phyloP scores from a whole-genome alignment of 1,284 basidiomycete species.

The Pseudozyma tsukubaensis region DNA sequence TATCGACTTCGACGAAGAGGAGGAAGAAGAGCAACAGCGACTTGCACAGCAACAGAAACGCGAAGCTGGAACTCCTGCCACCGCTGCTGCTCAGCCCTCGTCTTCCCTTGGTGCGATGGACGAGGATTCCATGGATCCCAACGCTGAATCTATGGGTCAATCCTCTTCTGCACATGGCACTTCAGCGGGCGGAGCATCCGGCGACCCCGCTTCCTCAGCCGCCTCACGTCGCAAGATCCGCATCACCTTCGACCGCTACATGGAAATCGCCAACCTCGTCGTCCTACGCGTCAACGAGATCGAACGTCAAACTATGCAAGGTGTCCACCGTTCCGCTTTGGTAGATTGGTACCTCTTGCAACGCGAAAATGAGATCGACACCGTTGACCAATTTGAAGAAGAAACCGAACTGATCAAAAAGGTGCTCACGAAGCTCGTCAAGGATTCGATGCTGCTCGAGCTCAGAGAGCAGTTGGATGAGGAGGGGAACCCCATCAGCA shows the following conservation, averaged over 20 bases:
- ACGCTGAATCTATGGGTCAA: slow-evolving; percentile 73
- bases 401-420: slow-evolving; percentile 91
- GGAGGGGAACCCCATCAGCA: slow-evolving; percentile 41
- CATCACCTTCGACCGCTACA: slow-evolving; percentile 95
- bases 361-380: slow-evolving; percentile 81
- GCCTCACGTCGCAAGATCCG: slow-evolving; percentile 74
- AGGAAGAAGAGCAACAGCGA: slow-evolving; percentile 72
- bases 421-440: slow-evolving; percentile 87
- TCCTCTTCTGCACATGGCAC: slow-evolving; percentile 63
- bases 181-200: neutral
- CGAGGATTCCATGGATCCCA: slow-evolving; percentile 73
- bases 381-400: slow-evolving; percentile 88
- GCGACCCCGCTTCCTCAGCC: slow-evolving; percentile 27
- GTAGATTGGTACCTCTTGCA: slow-evolving; percentile 96
- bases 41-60: slow-evolving; percentile 66
- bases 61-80: slow-evolving; percentile 1
- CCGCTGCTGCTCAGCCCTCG: slow-evolving; percentile 24
- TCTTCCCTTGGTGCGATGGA: slow-evolving; percentile 48
- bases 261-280: slow-evolving; percentile 87
- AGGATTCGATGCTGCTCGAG: slow-evolving; percentile 72
- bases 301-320: slow-evolving; percentile 81
- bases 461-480: slow-evolving; percentile 53
- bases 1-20: slow-evolving; percentile 95
- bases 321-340: slow-evolving; percentile 80
- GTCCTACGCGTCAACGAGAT: slow-evolving; percentile 83